These are phyloP conservation scores for Colletotrichum limetticola DNA, from an alignment of 2,329 filamentous ascomycete species.

Conservation along the genomic window DNA sequence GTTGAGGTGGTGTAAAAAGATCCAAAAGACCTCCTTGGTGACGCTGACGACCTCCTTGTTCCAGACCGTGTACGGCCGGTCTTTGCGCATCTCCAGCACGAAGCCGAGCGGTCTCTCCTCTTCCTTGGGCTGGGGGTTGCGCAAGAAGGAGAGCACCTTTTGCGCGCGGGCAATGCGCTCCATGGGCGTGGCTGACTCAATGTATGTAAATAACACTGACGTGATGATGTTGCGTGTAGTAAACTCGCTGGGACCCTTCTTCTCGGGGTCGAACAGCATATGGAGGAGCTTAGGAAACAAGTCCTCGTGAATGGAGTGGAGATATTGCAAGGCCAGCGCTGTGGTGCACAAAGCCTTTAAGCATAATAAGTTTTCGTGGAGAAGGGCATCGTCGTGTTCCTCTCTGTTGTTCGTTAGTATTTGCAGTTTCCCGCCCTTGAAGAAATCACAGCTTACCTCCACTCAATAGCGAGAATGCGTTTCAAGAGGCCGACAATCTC, in stretches of 20 bases:
- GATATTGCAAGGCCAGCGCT: slow-evolving; percentile 82
- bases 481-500: slow-evolving; percentile 89
- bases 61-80: slow-evolving; percentile 92
- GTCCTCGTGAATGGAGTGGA: slow-evolving; percentile 80
- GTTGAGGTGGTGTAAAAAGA: slow-evolving; percentile 95
- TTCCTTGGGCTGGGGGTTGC: slow-evolving; percentile 81
- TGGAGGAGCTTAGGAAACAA: slow-evolving; percentile 87
- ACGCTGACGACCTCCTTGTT: slow-evolving; percentile 92
- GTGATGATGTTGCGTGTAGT: slow-evolving; percentile 92
- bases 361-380: slow-evolving; percentile 92
- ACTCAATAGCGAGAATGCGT: slow-evolving; percentile 94
- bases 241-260: slow-evolving; percentile 97
- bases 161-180: slow-evolving; percentile 76
- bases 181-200: slow-evolving; percentile 71
- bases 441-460: slow-evolving; percentile 74
- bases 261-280: slow-evolving; percentile 97
- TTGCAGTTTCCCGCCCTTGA: background rate
- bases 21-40: slow-evolving; percentile 99
- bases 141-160: slow-evolving; percentile 82
- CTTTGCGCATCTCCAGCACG: slow-evolving; percentile 87
- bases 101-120: slow-evolving; percentile 83
- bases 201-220: slow-evolving; percentile 88
- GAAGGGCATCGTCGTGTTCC: slow-evolving; percentile 92
- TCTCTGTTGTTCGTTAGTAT: slow-evolving; percentile 67
- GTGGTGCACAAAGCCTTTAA: slow-evolving; percentile 96